Evolutionary conservation across 345 rosid species (phyloP).

Genomic region (Odontarrhena argentea): DNA sequence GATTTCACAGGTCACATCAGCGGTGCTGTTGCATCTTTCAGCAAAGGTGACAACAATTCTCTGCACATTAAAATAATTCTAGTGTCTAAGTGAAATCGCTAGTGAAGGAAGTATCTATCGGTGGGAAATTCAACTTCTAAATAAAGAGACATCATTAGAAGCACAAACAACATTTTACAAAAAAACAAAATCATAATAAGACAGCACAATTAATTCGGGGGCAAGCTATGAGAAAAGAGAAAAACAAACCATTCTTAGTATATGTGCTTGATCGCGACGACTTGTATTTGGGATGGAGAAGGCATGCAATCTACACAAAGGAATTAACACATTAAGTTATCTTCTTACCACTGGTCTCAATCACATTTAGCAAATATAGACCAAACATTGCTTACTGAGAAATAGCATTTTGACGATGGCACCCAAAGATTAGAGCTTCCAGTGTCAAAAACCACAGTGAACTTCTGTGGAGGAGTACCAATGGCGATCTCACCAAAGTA

Average conservation of each 20-base stretch:
- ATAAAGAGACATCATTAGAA: background rate
- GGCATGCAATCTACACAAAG: constrained; percentile 70
- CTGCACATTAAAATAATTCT: background rate
- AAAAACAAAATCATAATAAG: background rate
- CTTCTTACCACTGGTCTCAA: background rate
- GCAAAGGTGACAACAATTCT: constrained; percentile 1
- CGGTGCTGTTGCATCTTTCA: constrained; percentile 15
- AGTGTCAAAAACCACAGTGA: constrained; percentile 92
- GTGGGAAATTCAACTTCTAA: constrained; percentile 7
- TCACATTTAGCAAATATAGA: constrained; percentile 21
- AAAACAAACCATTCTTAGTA: constrained; percentile 71
- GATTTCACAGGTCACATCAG: constrained; percentile 19
- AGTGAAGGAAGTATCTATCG: constrained; percentile 9
- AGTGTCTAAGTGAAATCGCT: constrained; percentile 2
- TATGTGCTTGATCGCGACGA: constrained; percentile 75
- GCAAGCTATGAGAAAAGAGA: constrained; percentile 8
- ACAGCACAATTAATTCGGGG: constrained; percentile 17
- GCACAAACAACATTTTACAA: background rate
- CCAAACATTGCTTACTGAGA: constrained; percentile 59
- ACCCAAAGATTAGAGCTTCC: constrained; percentile 98
- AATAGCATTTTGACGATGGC: constrained; percentile 86
- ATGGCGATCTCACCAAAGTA: constrained; percentile 91
- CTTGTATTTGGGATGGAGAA: constrained; percentile 76
- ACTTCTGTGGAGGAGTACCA: constrained; percentile 93
- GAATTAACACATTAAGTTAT: background rate